These are phyloP conservation scores for Euphrasia confusa DNA, from an alignment of 257 asterid genomes.

Conservation along the genomic window DNA sequence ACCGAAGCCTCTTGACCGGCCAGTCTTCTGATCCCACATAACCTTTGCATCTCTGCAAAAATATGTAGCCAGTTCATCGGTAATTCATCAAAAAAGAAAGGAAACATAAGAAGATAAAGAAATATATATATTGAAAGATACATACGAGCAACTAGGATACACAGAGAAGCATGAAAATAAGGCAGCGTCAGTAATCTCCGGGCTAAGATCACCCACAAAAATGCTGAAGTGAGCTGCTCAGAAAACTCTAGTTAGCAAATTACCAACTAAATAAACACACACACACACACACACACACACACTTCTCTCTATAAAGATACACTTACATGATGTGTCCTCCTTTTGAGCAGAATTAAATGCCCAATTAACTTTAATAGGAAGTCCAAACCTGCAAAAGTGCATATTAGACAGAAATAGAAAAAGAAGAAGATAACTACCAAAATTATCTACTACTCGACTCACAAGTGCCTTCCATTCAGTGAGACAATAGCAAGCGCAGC, in stretches of 20 bases:
- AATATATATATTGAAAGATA: slow-evolving; percentile 2
- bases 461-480: slow-evolving; percentile 79
- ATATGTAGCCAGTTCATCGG: not conserved
- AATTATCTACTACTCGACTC: slow-evolving; percentile 26
- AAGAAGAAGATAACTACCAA: not conserved
- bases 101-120: not conserved
- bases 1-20: slow-evolving; percentile 92
- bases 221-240: slow-evolving; percentile 69
- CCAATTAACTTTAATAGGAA: slow-evolving; percentile 87
- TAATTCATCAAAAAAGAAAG: not conserved
- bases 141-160: slow-evolving; percentile 73
- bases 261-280: not conserved
- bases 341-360: slow-evolving; percentile 81
- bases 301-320: no score
- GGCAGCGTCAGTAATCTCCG: slow-evolving; percentile 87
- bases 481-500: slow-evolving; percentile 72
- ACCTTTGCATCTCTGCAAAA: slow-evolving; percentile 81
- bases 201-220: slow-evolving; percentile 91
- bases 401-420: slow-evolving; percentile 27
- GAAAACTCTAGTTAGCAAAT: slow-evolving; percentile 2
- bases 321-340: slow-evolving; percentile 79
- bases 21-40: slow-evolving; percentile 97
- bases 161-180: slow-evolving; percentile 66
- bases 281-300: not conserved
- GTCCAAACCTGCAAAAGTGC: slow-evolving; percentile 62